Conservation (phyloP, 2,329 filamentous ascomycete genomes). For the Phaeomoniella chlamydospora region DNA sequence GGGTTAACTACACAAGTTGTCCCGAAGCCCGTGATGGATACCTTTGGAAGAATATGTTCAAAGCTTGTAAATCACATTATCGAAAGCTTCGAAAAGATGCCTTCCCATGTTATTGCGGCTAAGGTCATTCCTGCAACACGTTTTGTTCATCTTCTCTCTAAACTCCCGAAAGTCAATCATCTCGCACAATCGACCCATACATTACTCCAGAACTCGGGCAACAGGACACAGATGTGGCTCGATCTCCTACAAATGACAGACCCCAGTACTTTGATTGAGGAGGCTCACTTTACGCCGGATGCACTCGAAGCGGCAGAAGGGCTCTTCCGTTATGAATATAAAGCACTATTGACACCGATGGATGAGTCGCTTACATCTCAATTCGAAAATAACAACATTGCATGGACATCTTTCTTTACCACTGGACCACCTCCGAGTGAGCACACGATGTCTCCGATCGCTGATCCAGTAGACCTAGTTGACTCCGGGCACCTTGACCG, state of each 20-base stretch:
- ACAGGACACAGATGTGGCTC: constrained; percentile 87
- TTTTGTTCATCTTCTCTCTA: constrained; percentile 74
- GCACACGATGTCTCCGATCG: neutral
- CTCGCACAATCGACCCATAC: constrained; percentile 89
- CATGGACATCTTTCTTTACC: constrained; percentile 18
- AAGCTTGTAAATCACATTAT: constrained; percentile 68
- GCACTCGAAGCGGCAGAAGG: constrained; percentile 22
- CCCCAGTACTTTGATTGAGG: constrained; percentile 40
- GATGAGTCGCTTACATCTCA: constrained; percentile 5
- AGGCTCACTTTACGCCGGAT: constrained; percentile 38
- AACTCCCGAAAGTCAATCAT: constrained; percentile 79
- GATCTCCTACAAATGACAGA: constrained; percentile 63
- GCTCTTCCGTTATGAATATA: constrained; percentile 28
- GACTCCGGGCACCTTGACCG: constrained; percentile 15
- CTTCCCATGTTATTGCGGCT: constrained; percentile 69
- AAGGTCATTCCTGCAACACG: constrained; percentile 79
- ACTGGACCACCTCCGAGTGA: constrained; percentile 5
- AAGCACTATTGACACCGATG: constrained; percentile 25
- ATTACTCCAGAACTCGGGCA: constrained; percentile 76
- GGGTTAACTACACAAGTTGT: constrained; percentile 84
- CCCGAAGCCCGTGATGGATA: constrained; percentile 73
- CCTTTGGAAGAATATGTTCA: constrained; percentile 74
- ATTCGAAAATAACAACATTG: constrained; percentile 12
- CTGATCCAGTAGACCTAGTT: neutral
- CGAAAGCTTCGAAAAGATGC: constrained; percentile 72